Evolutionary conservation across 2,329 filamentous ascomycete species (phyloP), one percentile per base, ranked within the genome.

Genomic region (Didymella keratinophila): DNA sequence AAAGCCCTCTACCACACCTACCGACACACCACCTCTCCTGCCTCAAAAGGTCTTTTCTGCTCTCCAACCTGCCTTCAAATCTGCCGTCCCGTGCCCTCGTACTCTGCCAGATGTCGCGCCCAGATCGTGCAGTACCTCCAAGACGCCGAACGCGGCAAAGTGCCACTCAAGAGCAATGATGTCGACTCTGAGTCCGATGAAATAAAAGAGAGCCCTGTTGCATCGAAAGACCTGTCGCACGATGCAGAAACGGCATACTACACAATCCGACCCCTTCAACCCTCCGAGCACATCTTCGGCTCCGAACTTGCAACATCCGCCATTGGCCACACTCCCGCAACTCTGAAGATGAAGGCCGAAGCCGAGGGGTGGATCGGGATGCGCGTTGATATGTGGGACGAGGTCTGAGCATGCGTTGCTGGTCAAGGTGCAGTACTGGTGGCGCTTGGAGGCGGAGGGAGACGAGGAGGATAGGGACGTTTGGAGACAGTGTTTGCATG

Each of bases 401-500:
- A 43, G 21, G 21, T 4, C 23, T 4, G 41, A n/a, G 14, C 23
- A 20, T 14, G 23, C 7, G 18, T 27, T 43, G 21, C 16, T 43
- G 14, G 41, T 43, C 41, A 43, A 43, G 23, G 41, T 43, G 18
- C 41, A 43, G 41, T 43, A 43, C 11, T 43, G 41, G 41, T 43
- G 41, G 41, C 41, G 41, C 23, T 25, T 27, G 21, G 41, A 43
- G 23, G 3, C 39, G 11, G 20, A 14, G 39, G 21, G 21, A 42
- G 39, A 42, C 1, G 39, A 42, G 10, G 11, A 4, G 9, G 39
- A 25, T 23, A 16, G 32, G 16, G n/a, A 36, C 16, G 32, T 36
- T 36, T 43, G 41, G 41, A 43, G 41, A 43, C 41, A 43, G 41
- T 43, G 41, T 27, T 23, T 43, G 21, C 41, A 43, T 27, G 41